Base-by-base conservation (phyloP, 1,284 basidiomycete species). In the Neotropicomus parvogracilis region DNA sequence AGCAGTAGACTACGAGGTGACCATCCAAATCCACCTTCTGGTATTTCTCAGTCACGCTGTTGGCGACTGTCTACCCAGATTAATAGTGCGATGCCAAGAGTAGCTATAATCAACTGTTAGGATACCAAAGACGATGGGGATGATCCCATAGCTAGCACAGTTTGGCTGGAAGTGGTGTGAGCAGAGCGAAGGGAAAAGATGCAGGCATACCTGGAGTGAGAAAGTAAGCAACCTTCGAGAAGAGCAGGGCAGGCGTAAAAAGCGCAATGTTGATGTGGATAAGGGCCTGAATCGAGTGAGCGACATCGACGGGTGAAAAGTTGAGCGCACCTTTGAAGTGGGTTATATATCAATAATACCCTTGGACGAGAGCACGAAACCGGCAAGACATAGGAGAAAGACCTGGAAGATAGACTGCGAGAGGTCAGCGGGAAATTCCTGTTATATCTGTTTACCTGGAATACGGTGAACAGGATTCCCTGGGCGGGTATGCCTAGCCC, bases 151-250 rank as follows among this genome's bases (percentile, higher is more conserved):
- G 73, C 67, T 97, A 91, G 36, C 79, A 78, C 11, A 95, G 72
- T 71, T 95, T 93, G 33, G 79, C 84, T 75, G 70, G 16, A 3
- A 31, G 29, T 0, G 11, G 7, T 5, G 42, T 49, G n/a, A 60
- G 49, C 11, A 19, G 19, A 6, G 19, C 5, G 16, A 9, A 1
- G 27, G 4, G 3, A 29, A 1, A 14, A 36, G 19, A 6, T 6
- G 26, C 5, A 24, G 16, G 59, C 75, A 26, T 58, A 78, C 85
- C 79, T 63, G 85, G 85, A 0, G 83, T 80, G 20, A 88, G 68
- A 66, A 82, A 86, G 67, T 90, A 89, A 0, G 92, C 88, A 19
- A 95, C 93, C 73, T 97, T 97, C 31, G 90, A 92, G 70, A 97
- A 97, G 21, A 97, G 75, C 16, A 97, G 80, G 0, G 89, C 88